Conservation (phyloP, 208 protist genomes). For the Trypanosoma rangeli region DNA sequence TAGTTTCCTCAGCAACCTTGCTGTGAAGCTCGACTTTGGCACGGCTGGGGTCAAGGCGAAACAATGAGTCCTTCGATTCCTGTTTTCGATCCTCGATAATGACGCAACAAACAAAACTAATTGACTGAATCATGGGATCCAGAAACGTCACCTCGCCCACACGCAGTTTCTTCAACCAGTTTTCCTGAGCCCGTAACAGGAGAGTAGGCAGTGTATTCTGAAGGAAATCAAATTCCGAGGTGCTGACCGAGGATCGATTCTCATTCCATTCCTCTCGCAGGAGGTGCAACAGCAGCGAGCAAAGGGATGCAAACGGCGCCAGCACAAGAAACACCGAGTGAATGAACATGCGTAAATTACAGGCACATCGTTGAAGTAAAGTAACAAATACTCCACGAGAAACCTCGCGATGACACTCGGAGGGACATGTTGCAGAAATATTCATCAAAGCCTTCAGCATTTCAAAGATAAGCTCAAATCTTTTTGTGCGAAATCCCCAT, state of each 20-base stretch:
- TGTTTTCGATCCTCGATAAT: slow-evolving; percentile 19
- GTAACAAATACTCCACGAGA: slow-evolving; percentile 34
- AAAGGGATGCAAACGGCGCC: slow-evolving; percentile 70
- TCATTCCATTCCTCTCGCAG: slow-evolving; percentile 48
- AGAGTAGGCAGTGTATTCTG: slow-evolving; percentile 31
- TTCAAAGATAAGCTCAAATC: slow-evolving; percentile 57
- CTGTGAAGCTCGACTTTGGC: slow-evolving; percentile 9
- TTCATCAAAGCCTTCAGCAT: slow-evolving; percentile 53
- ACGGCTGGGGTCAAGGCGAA: slow-evolving; percentile 2
- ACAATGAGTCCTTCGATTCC: slow-evolving; percentile 1
- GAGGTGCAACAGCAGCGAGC: slow-evolving; percentile 49
- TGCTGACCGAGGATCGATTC: background rate
- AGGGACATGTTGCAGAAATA: slow-evolving; percentile 48
- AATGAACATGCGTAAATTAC: slow-evolving; percentile 44
- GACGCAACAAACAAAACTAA: slow-evolving; percentile 63
- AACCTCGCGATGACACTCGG: slow-evolving; percentile 33
- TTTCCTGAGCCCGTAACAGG: slow-evolving; percentile 34
- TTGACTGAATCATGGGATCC: slow-evolving; percentile 59
- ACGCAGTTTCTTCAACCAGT: slow-evolving; percentile 38
- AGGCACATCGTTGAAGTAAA: slow-evolving; percentile 43
- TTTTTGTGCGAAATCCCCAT: slow-evolving; percentile 29
- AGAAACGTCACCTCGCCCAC: slow-evolving; percentile 53
- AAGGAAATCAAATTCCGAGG: slow-evolving; percentile 21
- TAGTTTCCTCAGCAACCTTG: too few relatives aligned
- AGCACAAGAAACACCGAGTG: slow-evolving; percentile 59